Conservation (phyloP, 2,329 filamentous ascomycete species). For the Neonectria magnoliae region DNA sequence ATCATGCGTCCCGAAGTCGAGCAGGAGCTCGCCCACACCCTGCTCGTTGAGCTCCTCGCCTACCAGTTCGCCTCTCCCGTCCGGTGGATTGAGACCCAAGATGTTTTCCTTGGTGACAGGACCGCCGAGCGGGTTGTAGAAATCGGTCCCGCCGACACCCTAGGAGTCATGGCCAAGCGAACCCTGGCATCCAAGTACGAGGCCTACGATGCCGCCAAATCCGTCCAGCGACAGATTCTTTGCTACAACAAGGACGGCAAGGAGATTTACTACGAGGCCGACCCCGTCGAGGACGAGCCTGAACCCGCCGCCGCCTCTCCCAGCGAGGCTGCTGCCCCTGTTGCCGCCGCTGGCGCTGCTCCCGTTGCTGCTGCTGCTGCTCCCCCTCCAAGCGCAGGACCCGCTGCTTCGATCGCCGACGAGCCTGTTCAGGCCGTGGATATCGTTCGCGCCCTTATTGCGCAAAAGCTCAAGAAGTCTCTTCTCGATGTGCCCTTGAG, state of each 20-base stretch:
- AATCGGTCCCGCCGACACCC: slow-evolving; percentile 94
- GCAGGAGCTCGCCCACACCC: slow-evolving; percentile 98
- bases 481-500: slow-evolving; percentile 87
- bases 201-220: slow-evolving; percentile 96
- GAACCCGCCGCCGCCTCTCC: slow-evolving; percentile 65
- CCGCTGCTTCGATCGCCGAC: slow-evolving; percentile 87
- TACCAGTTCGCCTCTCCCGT: slow-evolving; percentile 99
- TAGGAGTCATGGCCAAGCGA: slow-evolving; percentile 96
- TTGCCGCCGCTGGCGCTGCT: slow-evolving; percentile 63
- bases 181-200: slow-evolving; percentile 98
- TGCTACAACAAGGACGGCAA: slow-evolving; percentile 99
- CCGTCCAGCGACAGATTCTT: slow-evolving; percentile 94
- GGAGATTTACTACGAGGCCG: slow-evolving; percentile 99
- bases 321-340: slow-evolving; percentile 59
- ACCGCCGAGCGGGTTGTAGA: slow-evolving; percentile 97
- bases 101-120: slow-evolving; percentile 98
- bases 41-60: slow-evolving; percentile 97
- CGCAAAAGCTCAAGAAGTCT: slow-evolving; percentile 97
- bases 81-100: slow-evolving; percentile 99
- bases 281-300: slow-evolving; percentile 91
- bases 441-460: slow-evolving; percentile 87
- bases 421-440: slow-evolving; percentile 88
- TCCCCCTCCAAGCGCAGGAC: slow-evolving; percentile 78
- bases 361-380: slow-evolving; percentile 66
- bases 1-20: slow-evolving; percentile 98